Evolutionary conservation across 2,329 filamentous ascomycete genomes (phyloP).

Genomic region (Metarhizium anisopliae): DNA sequence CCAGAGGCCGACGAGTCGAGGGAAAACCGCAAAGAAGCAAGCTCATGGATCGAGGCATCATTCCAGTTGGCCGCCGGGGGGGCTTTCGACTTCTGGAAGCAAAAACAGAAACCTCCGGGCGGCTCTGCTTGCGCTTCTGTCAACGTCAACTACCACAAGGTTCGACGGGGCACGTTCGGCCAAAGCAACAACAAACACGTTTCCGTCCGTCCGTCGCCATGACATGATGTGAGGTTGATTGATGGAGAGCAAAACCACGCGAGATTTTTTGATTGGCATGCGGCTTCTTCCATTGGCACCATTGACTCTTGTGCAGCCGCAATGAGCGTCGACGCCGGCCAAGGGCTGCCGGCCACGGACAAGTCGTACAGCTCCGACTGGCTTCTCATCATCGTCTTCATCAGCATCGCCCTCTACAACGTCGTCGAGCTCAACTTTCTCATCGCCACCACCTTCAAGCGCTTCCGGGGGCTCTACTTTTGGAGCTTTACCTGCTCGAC

Average conservation of each 20-base stretch:
- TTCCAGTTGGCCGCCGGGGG: not conserved
- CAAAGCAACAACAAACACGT: too few relatives aligned
- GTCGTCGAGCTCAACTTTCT: slow-evolving; percentile 19
- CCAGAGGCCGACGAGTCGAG: not conserved
- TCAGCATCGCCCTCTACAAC: slow-evolving; percentile 18
- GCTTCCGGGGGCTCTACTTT: slow-evolving; percentile 20
- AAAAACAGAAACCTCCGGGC: too few relatives aligned
- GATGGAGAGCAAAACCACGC: too few relatives aligned
- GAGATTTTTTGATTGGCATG: too few relatives aligned
- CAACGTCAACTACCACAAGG: too few relatives aligned
- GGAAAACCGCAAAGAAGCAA: not conserved
- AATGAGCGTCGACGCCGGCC: not conserved
- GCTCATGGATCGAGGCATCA: not conserved
- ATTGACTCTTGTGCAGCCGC: not conserved
- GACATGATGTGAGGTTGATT: too few relatives aligned
- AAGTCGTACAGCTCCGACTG: not conserved
- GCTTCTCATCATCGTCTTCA: slow-evolving; percentile 12
- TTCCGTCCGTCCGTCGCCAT: too few relatives aligned
- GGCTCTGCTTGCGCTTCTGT: too few relatives aligned
- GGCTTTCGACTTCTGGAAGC: too few relatives aligned
- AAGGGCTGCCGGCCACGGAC: not conserved
- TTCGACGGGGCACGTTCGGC: too few relatives aligned
- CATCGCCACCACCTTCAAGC: slow-evolving; percentile 18
- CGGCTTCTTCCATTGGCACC: not conserved
- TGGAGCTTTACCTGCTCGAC: slow-evolving; percentile 22